Evolutionary conservation across 2,329 filamentous ascomycete species (phyloP).

Genomic region (Tolypocladium amazonense): DNA sequence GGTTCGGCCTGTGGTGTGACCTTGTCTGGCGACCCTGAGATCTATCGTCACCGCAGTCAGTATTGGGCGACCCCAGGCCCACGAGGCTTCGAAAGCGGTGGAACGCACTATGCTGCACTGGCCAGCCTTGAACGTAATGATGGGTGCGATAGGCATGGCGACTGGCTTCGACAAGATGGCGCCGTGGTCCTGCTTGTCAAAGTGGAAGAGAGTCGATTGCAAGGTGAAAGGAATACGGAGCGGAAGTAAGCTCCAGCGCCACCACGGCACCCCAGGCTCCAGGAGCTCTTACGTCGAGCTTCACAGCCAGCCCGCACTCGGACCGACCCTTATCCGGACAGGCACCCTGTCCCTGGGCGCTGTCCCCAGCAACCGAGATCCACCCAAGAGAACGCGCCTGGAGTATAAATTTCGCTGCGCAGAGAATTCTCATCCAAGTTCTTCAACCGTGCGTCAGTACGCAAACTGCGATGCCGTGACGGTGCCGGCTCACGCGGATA

Average conservation of each 20-base stretch:
- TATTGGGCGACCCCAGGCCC: slow-evolving; percentile 10
- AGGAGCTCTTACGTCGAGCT: slow-evolving; percentile 29
- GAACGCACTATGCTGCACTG: slow-evolving; percentile 67
- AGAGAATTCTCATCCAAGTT: not conserved
- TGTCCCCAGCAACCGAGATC: not conserved
- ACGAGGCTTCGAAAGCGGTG: slow-evolving; percentile 11
- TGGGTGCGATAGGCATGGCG: slow-evolving; percentile 68
- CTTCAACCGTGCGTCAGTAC: not conserved
- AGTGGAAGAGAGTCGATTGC: not conserved
- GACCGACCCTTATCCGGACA: slow-evolving; percentile 11
- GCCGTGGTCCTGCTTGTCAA: not conserved
- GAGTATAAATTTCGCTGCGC: not conserved
- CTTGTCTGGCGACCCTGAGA: slow-evolving; percentile 51
- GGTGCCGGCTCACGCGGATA: not conserved
- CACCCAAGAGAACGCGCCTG: not conserved
- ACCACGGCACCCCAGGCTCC: slow-evolving; percentile 17
- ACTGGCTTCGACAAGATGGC: slow-evolving; percentile 1
- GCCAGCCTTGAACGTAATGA: slow-evolving; percentile 96
- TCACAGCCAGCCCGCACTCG: slow-evolving; percentile 2
- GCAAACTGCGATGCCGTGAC: not conserved
- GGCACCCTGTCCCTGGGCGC: not conserved
- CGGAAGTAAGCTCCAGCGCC: slow-evolving; percentile 1
- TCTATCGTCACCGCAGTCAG: slow-evolving; percentile 13
- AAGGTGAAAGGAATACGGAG: not conserved
- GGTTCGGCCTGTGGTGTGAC: slow-evolving; percentile 62